Conservation (phyloP, 495 filamentous ascomycete species). For the Xylaria flabelliformis region DNA sequence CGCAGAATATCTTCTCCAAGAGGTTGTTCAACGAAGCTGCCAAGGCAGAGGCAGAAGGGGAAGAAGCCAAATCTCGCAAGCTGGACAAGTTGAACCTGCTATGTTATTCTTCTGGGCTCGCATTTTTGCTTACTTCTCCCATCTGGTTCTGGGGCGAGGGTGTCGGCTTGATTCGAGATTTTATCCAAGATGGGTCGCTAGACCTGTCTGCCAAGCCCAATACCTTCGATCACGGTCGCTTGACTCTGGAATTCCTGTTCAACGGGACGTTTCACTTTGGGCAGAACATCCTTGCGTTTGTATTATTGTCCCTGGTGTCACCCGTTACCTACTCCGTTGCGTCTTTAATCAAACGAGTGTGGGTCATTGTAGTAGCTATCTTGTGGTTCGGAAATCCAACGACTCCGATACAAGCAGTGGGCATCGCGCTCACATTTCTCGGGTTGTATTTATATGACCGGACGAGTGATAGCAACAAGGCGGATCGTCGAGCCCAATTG, state of each 20-base stretch:
- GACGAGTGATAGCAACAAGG: constrained; percentile 81
- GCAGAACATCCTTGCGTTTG: constrained; percentile 93
- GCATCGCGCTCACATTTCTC: constrained; percentile 87
- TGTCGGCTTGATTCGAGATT: constrained; percentile 73
- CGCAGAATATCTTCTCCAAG: constrained; percentile 99
- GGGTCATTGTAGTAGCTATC: constrained; percentile 93
- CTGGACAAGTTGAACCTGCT: constrained; percentile 96
- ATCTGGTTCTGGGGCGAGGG: constrained; percentile 95
- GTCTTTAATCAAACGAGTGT: constrained; percentile 93
- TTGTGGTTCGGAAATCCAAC: constrained; percentile 94
- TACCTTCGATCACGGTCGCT: constrained; percentile 77
- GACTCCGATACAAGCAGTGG: constrained; percentile 79
- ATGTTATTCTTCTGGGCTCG: constrained; percentile 92
- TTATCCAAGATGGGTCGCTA: constrained; percentile 70
- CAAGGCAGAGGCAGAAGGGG: constrained; percentile 73
- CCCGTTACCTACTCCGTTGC: constrained; percentile 98
- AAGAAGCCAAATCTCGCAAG: constrained; percentile 66
- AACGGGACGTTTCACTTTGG: constrained; percentile 97
- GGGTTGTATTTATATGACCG: constrained; percentile 97
- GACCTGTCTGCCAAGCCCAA: constrained; percentile 65
- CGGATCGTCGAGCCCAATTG: constrained; percentile 70
- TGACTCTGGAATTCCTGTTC: constrained; percentile 88
- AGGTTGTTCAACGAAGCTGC: constrained; percentile 97
- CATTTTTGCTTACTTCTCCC: constrained; percentile 87
- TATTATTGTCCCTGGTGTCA: constrained; percentile 87